phyloP scores from a whole-genome alignment of 148 eudicot genomes.

The Polygonum aviculare region DNA sequence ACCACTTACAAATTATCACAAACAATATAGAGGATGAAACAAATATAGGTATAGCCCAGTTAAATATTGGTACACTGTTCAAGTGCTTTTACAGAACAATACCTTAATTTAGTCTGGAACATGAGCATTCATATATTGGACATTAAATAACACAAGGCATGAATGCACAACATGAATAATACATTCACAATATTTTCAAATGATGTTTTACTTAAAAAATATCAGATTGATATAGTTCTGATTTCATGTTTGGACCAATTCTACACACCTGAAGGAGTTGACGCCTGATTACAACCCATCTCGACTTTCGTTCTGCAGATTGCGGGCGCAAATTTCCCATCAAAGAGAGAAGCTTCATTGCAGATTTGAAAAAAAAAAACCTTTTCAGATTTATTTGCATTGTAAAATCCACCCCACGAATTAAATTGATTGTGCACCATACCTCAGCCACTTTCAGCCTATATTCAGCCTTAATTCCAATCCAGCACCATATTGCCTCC shows the following conservation, averaged over 20 bases:
- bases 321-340: constrained; percentile 83
- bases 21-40: background rate
- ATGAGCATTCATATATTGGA: background rate
- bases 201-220: background rate
- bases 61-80: background rate
- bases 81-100: background rate
- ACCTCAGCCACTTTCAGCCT: constrained; percentile 94
- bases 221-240: background rate
- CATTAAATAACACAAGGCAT: background rate
- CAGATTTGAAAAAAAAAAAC: background rate
- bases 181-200: background rate
- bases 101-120: background rate
- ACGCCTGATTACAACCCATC: constrained; percentile 88
- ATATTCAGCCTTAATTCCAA: constrained; percentile 62
- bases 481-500: constrained; percentile 95
- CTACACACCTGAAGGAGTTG: constrained; percentile 77
- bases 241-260: background rate
- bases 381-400: background rate
- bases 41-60: background rate
- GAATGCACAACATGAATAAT: background rate
- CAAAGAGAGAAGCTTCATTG: constrained; percentile 71
- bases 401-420: background rate
- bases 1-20: background rate
- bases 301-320: constrained; percentile 75
- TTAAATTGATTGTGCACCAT: constrained; percentile 5